Evolutionary conservation across 176 grass and related monocot species (phyloP).

Genomic region (Pharus latifolius): DNA sequence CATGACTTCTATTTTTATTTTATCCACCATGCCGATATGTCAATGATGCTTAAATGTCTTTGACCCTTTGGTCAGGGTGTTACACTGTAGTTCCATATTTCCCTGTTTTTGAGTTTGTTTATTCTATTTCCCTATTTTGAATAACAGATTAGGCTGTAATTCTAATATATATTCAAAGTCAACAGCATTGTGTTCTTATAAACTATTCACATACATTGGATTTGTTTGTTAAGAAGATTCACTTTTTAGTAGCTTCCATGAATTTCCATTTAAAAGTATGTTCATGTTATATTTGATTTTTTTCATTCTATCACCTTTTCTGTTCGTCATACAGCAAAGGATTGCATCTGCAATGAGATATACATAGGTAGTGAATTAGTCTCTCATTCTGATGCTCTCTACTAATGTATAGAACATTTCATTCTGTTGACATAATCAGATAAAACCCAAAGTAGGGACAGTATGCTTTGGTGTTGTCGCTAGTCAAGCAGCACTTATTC

Average conservation of each 20-base stretch:
- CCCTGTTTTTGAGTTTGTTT: no score
- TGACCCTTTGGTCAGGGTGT: no score
- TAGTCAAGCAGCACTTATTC: constrained; percentile 78
- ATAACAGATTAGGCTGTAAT: neutral
- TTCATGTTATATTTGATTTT: neutral
- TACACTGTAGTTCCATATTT: no score
- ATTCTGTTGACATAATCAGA: constrained; percentile 33
- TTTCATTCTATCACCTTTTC: neutral
- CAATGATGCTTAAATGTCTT: no score
- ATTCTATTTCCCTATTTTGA: no score
- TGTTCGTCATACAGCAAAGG: neutral
- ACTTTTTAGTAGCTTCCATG: neutral
- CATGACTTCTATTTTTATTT: no score
- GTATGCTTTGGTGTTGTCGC: constrained; percentile 89
- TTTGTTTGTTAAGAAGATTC: neutral
- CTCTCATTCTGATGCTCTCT: constrained; percentile 2
- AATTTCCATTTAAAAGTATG: neutral
- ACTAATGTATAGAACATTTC: neutral
- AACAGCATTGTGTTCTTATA: neutral
- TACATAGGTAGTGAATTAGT: neutral
- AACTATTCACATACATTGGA: neutral
- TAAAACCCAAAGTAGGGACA: constrained; percentile 90
- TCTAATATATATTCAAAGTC: neutral
- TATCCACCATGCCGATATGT: no score
- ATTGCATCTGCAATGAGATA: neutral